Conservation (phyloP, 2,329 filamentous ascomycete species). For the Fusarium aywerte region DNA sequence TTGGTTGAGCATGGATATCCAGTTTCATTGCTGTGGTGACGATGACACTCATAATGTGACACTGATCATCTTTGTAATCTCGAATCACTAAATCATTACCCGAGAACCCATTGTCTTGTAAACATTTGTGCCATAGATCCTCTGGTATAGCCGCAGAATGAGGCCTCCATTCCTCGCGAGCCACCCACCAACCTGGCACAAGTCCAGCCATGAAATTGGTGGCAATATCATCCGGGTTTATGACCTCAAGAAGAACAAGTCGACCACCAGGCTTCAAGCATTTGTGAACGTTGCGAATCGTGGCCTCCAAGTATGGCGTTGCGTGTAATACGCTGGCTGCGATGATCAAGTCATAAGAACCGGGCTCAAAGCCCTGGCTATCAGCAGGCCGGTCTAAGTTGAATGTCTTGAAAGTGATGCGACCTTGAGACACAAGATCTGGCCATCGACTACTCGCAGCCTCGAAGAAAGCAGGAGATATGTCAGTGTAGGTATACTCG, state of each 20-base stretch:
- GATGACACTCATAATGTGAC: background rate
- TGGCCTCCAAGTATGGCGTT: constrained; percentile 43
- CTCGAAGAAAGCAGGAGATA: constrained; percentile 52
- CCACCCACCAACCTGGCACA: constrained; percentile 51
- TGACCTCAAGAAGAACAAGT: constrained; percentile 43
- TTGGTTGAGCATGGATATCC: too few species aligned
- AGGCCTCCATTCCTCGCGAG: background rate
- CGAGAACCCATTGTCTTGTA: background rate
- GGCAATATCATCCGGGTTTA: constrained; percentile 17
- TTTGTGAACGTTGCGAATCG: constrained; percentile 26
- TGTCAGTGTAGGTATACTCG: constrained; percentile 55
- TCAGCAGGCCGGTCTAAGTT: constrained; percentile 22
- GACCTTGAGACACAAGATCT: background rate
- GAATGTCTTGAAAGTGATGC: constrained; percentile 45
- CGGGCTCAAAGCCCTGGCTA: constrained; percentile 29
- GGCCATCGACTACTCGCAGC: constrained; percentile 31
- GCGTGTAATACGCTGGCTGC: constrained; percentile 49
- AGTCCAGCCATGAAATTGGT: constrained; percentile 43
- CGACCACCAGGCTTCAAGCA: constrained; percentile 47
- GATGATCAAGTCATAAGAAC: constrained; percentile 40
- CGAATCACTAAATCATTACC: constrained; percentile 1
- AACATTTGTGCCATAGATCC: background rate
- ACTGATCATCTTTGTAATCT: background rate
- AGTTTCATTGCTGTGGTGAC: background rate
- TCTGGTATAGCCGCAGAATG: constrained; percentile 8